Evolutionary conservation across 1,284 basidiomycete species (phyloP).

Genomic region (Ceratobasidium sp.): DNA sequence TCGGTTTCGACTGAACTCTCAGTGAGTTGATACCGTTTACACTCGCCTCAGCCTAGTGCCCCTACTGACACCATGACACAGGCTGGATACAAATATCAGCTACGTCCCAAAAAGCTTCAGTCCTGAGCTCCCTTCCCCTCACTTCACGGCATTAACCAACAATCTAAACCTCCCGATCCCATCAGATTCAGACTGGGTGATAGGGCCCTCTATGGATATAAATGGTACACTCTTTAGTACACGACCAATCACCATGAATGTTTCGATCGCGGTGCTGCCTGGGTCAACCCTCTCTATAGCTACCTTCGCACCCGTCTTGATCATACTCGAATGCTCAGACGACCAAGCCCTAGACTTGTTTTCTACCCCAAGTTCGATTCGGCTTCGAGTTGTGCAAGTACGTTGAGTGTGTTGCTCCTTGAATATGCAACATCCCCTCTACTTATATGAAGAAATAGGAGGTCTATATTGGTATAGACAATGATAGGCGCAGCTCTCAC

Average conservation of each 20-base stretch:
- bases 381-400: conserved; percentile 16
- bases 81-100: conserved; percentile 4
- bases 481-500: conserved; percentile 18
- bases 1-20: conserved; percentile 20
- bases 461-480: conserved; percentile 20
- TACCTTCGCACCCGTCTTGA: conserved; percentile 2
- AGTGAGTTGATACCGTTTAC: neutral
- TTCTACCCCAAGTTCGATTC: conserved; percentile 18
- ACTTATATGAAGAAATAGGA: neutral
- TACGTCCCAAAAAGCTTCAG: conserved; percentile 9
- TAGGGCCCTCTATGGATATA: neutral
- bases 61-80: neutral
- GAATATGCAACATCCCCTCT: neutral
- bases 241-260: neutral
- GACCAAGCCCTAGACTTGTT: conserved; percentile 8
- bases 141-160: neutral
- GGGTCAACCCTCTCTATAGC: conserved; percentile 2
- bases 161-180: neutral
- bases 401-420: neutral
- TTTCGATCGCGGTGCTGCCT: neutral
- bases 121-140: neutral
- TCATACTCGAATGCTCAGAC: conserved; percentile 9
- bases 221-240: neutral
- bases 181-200: neutral
- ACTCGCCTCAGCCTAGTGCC: neutral